phyloP scores from a whole-genome alignment of 805 yeast genomes.

The Blastobotrys terrestris region DNA sequence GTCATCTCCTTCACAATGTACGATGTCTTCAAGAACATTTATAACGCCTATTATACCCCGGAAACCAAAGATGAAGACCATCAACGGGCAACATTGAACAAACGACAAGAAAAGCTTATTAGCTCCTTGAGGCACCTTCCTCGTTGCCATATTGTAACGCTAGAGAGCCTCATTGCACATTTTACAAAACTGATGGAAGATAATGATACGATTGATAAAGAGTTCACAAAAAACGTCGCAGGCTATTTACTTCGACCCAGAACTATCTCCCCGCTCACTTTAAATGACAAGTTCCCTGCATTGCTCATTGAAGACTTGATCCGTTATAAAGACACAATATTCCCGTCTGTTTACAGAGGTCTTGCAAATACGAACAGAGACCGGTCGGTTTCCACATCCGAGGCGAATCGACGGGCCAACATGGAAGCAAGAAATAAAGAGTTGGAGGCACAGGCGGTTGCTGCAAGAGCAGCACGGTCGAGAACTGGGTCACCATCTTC shows the following conservation, averaged over 20 bases:
- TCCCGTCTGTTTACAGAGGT: conserved; percentile 12
- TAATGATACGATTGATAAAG: background rate
- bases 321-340: conserved; percentile 18
- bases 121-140: conserved; percentile 1
- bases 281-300: conserved; percentile 27
- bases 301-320: conserved; percentile 24
- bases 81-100: background rate
- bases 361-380: conserved; percentile 10
- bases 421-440: conserved; percentile 22
- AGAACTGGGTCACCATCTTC: conserved; percentile 6
- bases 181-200: background rate
- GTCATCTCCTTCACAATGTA: conserved; percentile 56
- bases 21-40: conserved; percentile 57
- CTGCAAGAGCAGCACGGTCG: conserved; percentile 7
- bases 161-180: conserved; percentile 2
- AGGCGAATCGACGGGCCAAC: conserved; percentile 18
- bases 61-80: conserved; percentile 1
- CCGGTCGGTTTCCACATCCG: conserved; percentile 19
- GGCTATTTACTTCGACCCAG: conserved; percentile 28
- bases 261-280: conserved; percentile 22
- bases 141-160: background rate
- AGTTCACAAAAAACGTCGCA: conserved; percentile 19
- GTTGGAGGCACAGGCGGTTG: conserved; percentile 11
- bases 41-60: conserved; percentile 25
- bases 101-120: conserved; percentile 1